Evolutionary conservation across 495 filamentous ascomycete species (phyloP).

Genomic region (Podospora australis): DNA sequence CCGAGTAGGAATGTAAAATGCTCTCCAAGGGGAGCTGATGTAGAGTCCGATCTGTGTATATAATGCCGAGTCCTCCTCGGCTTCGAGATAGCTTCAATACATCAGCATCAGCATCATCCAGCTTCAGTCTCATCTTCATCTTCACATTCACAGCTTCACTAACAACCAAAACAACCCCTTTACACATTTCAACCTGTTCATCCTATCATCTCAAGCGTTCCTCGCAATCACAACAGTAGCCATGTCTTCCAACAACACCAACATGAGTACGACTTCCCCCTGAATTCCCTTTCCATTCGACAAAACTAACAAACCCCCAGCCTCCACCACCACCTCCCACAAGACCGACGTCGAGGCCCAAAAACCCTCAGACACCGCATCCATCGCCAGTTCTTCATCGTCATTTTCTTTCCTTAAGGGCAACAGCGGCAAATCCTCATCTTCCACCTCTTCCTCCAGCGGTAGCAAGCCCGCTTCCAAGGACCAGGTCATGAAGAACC

Average conservation of each 20-base stretch:
- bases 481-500: conserved; percentile 8
- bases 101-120: too few species aligned
- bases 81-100: too few species aligned
- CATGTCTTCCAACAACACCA: background rate
- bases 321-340: conserved; percentile 2
- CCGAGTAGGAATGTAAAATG: too few species aligned
- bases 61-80: too few species aligned
- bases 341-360: background rate
- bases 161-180: background rate
- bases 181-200: too few species aligned
- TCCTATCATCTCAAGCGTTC: too few species aligned
- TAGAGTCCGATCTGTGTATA: too few species aligned
- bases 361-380: conserved; percentile 7
- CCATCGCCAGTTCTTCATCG: conserved; percentile 10
- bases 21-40: too few species aligned
- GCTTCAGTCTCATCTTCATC: too few species aligned
- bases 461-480: background rate
- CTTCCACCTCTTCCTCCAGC: background rate
- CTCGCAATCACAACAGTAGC: background rate
- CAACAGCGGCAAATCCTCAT: background rate
- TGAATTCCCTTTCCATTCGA: background rate
- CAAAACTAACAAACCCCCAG: background rate
- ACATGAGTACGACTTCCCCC: background rate
- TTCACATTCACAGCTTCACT: background rate
- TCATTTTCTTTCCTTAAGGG: conserved; percentile 15